These are phyloP conservation scores for Salvia splendens DNA, from an alignment of 257 asterid species.

Conservation along the genomic window DNA sequence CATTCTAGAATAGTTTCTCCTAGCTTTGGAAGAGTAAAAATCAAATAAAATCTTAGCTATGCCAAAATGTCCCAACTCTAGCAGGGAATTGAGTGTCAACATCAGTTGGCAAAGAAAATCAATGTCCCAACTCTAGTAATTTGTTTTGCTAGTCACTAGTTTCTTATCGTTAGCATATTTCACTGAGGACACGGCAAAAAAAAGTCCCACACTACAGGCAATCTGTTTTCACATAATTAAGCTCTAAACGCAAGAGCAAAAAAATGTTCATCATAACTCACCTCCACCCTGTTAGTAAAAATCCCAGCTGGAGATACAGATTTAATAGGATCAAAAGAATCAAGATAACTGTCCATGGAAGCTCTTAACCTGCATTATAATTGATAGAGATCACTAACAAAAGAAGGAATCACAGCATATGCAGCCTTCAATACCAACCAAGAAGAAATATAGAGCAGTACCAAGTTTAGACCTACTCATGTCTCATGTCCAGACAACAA, in stretches of 20 bases:
- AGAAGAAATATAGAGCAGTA: background rate
- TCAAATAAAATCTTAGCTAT: no score
- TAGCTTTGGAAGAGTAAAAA: no score
- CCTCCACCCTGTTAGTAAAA: slow-evolving; percentile 79
- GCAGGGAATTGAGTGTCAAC: no score
- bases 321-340: slow-evolving; percentile 71
- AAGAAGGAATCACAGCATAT: background rate
- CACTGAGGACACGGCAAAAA: no score
- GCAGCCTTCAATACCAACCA: background rate
- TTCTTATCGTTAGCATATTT: no score
- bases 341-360: slow-evolving; percentile 80
- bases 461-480: background rate
- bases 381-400: slow-evolving; percentile 32
- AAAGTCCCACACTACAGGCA: background rate
- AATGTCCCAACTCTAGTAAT: no score
- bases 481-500: background rate
- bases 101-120: no score
- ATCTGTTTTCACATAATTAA: background rate
- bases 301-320: slow-evolving; percentile 79
- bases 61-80: no score
- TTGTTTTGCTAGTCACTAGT: no score
- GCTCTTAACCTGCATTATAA: slow-evolving; percentile 69
- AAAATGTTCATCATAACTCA: slow-evolving; percentile 35
- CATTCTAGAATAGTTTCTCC: no score
- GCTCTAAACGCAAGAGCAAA: slow-evolving; percentile 3